Evolutionary conservation across 2,329 filamentous ascomycete species (phyloP), one percentile per base, ranked within the genome.

Genomic region (Ceratocystiopsis brevicomis): DNA sequence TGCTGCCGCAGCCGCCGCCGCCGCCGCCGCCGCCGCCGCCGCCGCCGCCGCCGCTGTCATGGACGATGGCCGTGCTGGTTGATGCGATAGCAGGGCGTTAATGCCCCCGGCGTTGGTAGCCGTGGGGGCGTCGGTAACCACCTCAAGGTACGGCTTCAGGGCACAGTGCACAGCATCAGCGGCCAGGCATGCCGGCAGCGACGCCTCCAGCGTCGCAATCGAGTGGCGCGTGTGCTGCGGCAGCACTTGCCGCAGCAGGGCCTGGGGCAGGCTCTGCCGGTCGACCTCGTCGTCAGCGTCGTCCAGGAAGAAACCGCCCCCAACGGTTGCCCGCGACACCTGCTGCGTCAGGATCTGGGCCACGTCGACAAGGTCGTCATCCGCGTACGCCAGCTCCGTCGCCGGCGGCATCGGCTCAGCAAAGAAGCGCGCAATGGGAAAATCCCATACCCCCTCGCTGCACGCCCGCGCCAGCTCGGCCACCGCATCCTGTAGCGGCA

Each of bases 281-380:
- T 66, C 71, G 44, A 47, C 48, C 21, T 50, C 46, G 40, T 46
- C 42, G 25, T 30, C 42, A 9, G 6, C 25, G 25, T 30, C 25
- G 25, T 30, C 10, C 25, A 30, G 5, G 10, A 30, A 30, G 25
- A 10, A 30, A 10, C 25, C 25, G 3, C 34, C 18, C 11, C 45
- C 48, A 12, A 50, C 44, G 13, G 49, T 51, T 21, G 46, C 43
- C 4, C 45, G 45, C 3, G 73, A 67, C 18, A 78, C 69, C 54
- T 85, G 80, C 47, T 82, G 77, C 2, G 76, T 77, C n/a, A 84
- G 59, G 35, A 83, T 70, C 52, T 84, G 80, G 0, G 77, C 78
- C 21, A 80, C 66, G 42, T 73, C 71, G 33, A 84, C 73, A 46
- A 72, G 65, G 37, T 81, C 76, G 3, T 74, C 68, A 44, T 78